These are phyloP conservation scores for Wickerhamomyces bovis DNA, from an alignment of 805 yeast genomes.

Conservation along the genomic window DNA sequence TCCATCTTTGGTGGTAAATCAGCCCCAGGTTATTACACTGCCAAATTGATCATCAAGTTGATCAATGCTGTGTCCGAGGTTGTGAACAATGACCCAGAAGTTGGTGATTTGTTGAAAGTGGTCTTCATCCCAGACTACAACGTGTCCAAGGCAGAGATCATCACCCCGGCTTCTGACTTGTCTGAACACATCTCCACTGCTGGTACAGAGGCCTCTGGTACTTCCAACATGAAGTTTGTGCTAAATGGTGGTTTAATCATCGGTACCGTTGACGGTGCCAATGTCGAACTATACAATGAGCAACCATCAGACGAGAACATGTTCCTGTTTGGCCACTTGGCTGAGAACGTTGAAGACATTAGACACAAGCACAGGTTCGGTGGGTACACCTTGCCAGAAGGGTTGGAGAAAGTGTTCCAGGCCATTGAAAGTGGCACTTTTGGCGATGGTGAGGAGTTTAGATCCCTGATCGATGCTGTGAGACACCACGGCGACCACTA, in stretches of 20 bases:
- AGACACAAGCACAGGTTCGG: slow-evolving; percentile 69
- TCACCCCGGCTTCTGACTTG: slow-evolving; percentile 84
- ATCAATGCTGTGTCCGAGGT: slow-evolving; percentile 77
- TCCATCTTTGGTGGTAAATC: slow-evolving; percentile 89
- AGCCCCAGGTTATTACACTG: slow-evolving; percentile 97
- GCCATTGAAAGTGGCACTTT: slow-evolving; percentile 65
- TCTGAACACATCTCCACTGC: slow-evolving; percentile 95
- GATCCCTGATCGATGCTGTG: slow-evolving; percentile 62
- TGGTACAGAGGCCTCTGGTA: slow-evolving; percentile 95
- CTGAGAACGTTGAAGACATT: slow-evolving; percentile 83
- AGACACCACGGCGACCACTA: slow-evolving; percentile 77
- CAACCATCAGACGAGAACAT: slow-evolving; percentile 92
- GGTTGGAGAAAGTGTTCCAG: slow-evolving; percentile 55
- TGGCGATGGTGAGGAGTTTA: slow-evolving; percentile 64
- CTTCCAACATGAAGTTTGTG: slow-evolving; percentile 93
- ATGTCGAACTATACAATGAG: slow-evolving; percentile 80
- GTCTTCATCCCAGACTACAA: slow-evolving; percentile 89
- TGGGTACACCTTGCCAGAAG: slow-evolving; percentile 46
- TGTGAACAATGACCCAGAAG: slow-evolving; percentile 69
- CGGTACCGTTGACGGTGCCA: slow-evolving; percentile 97
- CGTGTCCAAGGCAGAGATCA: slow-evolving; percentile 89
- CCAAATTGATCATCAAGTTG: slow-evolving; percentile 82
- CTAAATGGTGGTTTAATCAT: slow-evolving; percentile 89
- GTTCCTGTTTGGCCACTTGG: slow-evolving; percentile 83
- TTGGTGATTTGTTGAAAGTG: slow-evolving; percentile 74